Conservation (phyloP, 768 basidiomycete genomes). For the Hygrophorus russula region DNA sequence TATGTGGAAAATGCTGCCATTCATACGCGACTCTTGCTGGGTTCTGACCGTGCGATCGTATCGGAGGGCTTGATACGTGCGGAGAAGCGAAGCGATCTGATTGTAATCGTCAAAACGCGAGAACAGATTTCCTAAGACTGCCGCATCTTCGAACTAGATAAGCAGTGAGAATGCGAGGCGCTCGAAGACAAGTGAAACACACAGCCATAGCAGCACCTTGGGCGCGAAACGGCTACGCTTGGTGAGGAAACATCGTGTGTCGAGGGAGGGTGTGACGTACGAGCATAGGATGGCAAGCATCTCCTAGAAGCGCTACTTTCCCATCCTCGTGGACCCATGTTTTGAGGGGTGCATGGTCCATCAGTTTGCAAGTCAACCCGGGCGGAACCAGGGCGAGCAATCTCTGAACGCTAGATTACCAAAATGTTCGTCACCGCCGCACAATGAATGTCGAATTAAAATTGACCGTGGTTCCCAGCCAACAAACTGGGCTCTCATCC, state of each 20-base stretch:
- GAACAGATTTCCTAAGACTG: slow-evolving; percentile 36
- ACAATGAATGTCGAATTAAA: not conserved
- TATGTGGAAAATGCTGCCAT: slow-evolving; percentile 45
- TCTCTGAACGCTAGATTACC: slow-evolving; percentile 26
- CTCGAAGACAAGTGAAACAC: slow-evolving; percentile 3
- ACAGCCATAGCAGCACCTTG: slow-evolving; percentile 46
- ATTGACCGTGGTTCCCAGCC: slow-evolving; percentile 38
- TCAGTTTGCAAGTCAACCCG: slow-evolving; percentile 35
- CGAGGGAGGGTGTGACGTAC: slow-evolving; percentile 23
- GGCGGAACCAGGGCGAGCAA: slow-evolving; percentile 32
- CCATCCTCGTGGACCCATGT: slow-evolving; percentile 37
- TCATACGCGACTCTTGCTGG: slow-evolving; percentile 36
- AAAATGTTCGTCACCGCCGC: not conserved
- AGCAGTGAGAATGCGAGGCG: not conserved
- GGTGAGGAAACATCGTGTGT: not conserved
- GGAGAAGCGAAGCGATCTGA: slow-evolving; percentile 33
- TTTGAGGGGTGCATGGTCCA: slow-evolving; percentile 35
- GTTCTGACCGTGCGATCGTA: slow-evolving; percentile 36
- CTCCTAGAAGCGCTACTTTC: slow-evolving; percentile 36
- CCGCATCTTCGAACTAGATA: slow-evolving; percentile 21
- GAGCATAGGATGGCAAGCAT: slow-evolving; percentile 49
- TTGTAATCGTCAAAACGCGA: slow-evolving; percentile 27
- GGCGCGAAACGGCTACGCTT: slow-evolving; percentile 33
- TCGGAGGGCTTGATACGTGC: slow-evolving; percentile 42
- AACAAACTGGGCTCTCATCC: slow-evolving; percentile 35